Evolutionary conservation across 768 basidiomycete species (phyloP).

Genomic region (Leccinum subtestaceum): DNA sequence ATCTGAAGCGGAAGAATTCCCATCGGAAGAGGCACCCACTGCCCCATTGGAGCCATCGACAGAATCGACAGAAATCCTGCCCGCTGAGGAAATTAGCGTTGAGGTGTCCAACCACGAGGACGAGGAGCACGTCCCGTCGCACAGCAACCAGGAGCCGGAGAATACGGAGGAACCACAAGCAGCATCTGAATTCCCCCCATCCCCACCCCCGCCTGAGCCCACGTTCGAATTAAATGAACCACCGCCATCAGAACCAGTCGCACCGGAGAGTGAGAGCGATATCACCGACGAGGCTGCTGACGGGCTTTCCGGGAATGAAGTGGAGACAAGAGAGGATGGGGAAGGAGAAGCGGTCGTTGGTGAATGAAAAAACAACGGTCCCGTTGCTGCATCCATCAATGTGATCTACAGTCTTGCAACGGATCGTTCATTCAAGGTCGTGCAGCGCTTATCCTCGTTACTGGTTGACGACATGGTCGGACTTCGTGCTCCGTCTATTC

Average conservation of each 20-base stretch:
- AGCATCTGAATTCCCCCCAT: slow-evolving; percentile 7
- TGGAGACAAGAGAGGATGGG: slow-evolving; percentile 5
- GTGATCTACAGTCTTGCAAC: not conserved
- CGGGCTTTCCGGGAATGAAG: slow-evolving; percentile 21
- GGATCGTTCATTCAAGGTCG: not conserved
- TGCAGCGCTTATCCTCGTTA: slow-evolving; percentile 2
- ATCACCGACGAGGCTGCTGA: slow-evolving; percentile 32
- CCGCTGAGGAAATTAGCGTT: slow-evolving; percentile 1
- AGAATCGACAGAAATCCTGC: slow-evolving; percentile 5
- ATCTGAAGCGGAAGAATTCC: slow-evolving; percentile 4
- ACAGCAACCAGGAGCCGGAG: slow-evolving; percentile 2
- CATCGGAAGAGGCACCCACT: slow-evolving; percentile 7
- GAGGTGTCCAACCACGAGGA: slow-evolving; percentile 9
- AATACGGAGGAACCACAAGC: not conserved
- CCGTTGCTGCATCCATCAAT: slow-evolving; percentile 11
- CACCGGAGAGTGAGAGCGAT: slow-evolving; percentile 34
- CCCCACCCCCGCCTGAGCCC: slow-evolving; percentile 2
- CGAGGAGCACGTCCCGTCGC: not conserved
- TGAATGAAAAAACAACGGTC: slow-evolving; percentile 15
- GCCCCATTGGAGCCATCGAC: slow-evolving; percentile 1
- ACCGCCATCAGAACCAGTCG: slow-evolving; percentile 31
- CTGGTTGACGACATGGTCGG: slow-evolving; percentile 13
- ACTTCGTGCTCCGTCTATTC: slow-evolving; percentile 19
- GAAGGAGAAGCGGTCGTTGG: slow-evolving; percentile 15
- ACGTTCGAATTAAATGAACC: slow-evolving; percentile 30